These are phyloP conservation scores for Myriosclerotinia duriaeana DNA, from an alignment of 2,329 filamentous ascomycete genomes.

Conservation along the genomic window DNA sequence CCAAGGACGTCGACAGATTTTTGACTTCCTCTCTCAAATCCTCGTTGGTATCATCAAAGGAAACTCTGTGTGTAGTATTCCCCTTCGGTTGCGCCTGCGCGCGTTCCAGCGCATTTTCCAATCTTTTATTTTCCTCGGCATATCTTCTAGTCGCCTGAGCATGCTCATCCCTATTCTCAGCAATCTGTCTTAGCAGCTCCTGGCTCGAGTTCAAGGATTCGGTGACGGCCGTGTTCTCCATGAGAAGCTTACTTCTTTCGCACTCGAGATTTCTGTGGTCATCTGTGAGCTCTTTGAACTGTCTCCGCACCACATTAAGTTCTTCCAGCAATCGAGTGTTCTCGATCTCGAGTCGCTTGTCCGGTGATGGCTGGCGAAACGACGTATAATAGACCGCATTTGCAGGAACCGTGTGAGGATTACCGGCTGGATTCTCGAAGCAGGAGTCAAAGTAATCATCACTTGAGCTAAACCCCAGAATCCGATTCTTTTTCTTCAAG, in stretches of 20 bases:
- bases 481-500: background rate
- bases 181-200: background rate
- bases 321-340: background rate
- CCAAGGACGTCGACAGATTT: background rate
- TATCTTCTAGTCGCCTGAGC: background rate
- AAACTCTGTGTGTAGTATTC: background rate
- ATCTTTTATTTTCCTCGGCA: background rate
- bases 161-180: constrained; percentile 11
- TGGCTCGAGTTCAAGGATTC: background rate
- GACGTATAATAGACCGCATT: background rate
- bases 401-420: background rate
- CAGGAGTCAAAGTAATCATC: constrained; percentile 7
- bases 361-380: background rate
- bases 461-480: background rate
- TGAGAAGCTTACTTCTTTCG: background rate
- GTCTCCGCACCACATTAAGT: background rate
- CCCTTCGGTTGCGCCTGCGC: background rate
- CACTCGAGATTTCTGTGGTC: background rate
- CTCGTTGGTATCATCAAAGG: background rate
- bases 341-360: background rate
- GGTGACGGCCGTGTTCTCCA: background rate
- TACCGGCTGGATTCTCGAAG: background rate
- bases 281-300: background rate
- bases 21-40: background rate
- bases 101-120: background rate